These are phyloP conservation scores for Galeopsis tetrahit DNA, from an alignment of 257 asterid species.

Conservation along the genomic window DNA sequence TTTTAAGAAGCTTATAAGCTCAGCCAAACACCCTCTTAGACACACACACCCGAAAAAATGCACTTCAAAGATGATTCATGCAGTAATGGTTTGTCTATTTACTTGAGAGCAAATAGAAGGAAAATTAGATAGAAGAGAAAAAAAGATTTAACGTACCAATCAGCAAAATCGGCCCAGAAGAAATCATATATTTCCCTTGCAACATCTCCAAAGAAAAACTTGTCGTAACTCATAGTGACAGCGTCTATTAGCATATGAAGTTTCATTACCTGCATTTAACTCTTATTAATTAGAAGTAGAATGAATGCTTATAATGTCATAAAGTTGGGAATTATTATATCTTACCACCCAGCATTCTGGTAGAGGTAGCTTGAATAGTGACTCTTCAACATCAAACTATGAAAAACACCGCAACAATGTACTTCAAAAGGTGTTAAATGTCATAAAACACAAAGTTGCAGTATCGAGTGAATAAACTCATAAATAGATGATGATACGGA, in stretches of 20 bases:
- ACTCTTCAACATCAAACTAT: slow-evolving; percentile 77
- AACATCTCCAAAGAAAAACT: slow-evolving; percentile 89
- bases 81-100: slow-evolving; percentile 3
- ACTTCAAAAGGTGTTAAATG: slow-evolving; percentile 20
- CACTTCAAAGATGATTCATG: not conserved
- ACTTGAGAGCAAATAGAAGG: slow-evolving; percentile 12
- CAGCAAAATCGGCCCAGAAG: slow-evolving; percentile 98
- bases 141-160: slow-evolving; percentile 59
- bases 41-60: slow-evolving; percentile 6
- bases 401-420: slow-evolving; percentile 33
- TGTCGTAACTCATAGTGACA: slow-evolving; percentile 84
- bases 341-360: slow-evolving; percentile 99
- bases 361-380: slow-evolving; percentile 69
- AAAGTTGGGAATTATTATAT: slow-evolving; percentile 22
- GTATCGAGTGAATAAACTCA: slow-evolving; percentile 21
- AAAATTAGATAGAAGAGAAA: slow-evolving; percentile 18
- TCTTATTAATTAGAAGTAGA: slow-evolving; percentile 30
- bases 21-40: too few relatives aligned
- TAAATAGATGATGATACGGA: slow-evolving; percentile 1
- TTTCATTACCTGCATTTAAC: slow-evolving; percentile 69
- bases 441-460: slow-evolving; percentile 8
- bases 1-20: too few relatives aligned
- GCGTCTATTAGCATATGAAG: slow-evolving; percentile 85
- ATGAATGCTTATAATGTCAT: not conserved
- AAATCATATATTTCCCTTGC: slow-evolving; percentile 91